Percentiles rank a stretch among this genome's conserved stretches.
Evolutionary conservation across 2,329 filamentous ascomycete species (phyloP).

Genomic region (Raffaelea deltoideospora): DNA sequence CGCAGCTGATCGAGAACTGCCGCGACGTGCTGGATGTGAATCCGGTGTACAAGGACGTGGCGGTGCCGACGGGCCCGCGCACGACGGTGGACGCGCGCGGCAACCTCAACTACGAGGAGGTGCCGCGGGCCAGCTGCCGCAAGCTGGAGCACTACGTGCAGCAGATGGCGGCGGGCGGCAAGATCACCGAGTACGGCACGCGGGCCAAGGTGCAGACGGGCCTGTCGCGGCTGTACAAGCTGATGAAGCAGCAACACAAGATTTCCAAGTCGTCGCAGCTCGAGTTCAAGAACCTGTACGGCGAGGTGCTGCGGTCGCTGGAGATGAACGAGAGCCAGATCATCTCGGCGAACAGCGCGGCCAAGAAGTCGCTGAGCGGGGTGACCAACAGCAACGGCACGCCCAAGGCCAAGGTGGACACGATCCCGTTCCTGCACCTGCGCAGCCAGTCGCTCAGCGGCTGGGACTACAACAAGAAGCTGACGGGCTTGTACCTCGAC

Average conservation of each 20-base stretch:
- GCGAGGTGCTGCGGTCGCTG: slow-evolving; percentile 83
- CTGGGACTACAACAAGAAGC: slow-evolving; percentile 99
- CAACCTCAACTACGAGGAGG: slow-evolving; percentile 83
- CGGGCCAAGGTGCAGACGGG: slow-evolving; percentile 96
- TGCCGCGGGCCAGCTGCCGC: slow-evolving; percentile 72
- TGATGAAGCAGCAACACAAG: slow-evolving; percentile 97
- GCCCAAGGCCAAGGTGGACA: slow-evolving; percentile 84
- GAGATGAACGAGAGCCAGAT: slow-evolving; percentile 98
- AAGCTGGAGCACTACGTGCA: slow-evolving; percentile 98
- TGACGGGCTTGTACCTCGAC: slow-evolving; percentile 85
- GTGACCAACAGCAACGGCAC: slow-evolving; percentile 36
- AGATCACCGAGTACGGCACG: slow-evolving; percentile 97
- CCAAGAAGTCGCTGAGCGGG: slow-evolving; percentile 31
- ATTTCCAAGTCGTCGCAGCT: slow-evolving; percentile 91
- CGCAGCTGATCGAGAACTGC: slow-evolving; percentile 94
- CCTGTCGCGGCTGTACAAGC: slow-evolving; percentile 86
- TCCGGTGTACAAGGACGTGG: slow-evolving; percentile 93
- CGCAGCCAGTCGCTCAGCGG: slow-evolving; percentile 88
- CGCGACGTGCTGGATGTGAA: slow-evolving; percentile 72
- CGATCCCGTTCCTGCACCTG: slow-evolving; percentile 91
- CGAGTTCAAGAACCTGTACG: slow-evolving; percentile 90
- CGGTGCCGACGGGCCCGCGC: slow-evolving; percentile 77
- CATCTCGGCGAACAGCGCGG: slow-evolving; percentile 43
- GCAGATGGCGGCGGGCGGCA: slow-evolving; percentile 96
- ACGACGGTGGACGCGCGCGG: slow-evolving; percentile 87